Evolutionary conservation across 2,329 filamentous ascomycete species (phyloP), one percentile per base, ranked within the genome.

Genomic region (Hypoxylon sp.): DNA sequence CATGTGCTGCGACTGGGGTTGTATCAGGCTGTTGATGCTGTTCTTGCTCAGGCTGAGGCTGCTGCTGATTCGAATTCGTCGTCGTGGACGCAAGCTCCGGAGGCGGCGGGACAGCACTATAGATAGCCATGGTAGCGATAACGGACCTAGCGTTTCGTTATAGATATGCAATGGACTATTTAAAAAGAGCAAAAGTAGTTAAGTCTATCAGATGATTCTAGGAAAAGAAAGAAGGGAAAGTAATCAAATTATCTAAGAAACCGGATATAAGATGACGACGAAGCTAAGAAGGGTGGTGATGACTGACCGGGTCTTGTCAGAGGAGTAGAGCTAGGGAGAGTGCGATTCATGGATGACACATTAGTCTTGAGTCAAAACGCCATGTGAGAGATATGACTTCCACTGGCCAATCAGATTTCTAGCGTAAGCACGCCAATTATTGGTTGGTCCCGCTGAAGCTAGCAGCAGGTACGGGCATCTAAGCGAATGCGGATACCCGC

Each of bases 81-180:
- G 37, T 60, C 41, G 46, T 46, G 49, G 54, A 57, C 32, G 42
- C 61, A 34, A 71, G 65, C 52, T 71, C 75, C 35, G 73, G 69
- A 34, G 78, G 79, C 38, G 78, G 78, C 34, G 79, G 78, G 35
- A 81, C 78, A 17, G 78, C 75, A 59, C 71, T 76, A 71, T 75
- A 80, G 68, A 82, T 78, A 51, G 78, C 78, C 67, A 69, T 69
- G 25, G 21, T 57, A 29, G 38, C 7, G 48, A 51, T 47, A 46
- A 55, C 15, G 27, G 19, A 42, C 15, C 38, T 12, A 9, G 25
- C 20, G n/a, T n/a, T n/a, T n/a, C n/a, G n/a, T n/a, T n/a, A n/a
- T 32, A 7, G 20, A 36, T 9, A 25, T 25, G 9, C 21, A 9
- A 25, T 9, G 21, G 5, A 11, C 21, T 25, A 25, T 25, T 25